Evolutionary conservation across 495 filamentous ascomycete species (phyloP), one percentile per base, ranked within the genome.

Genomic region (Thozetella sp.): DNA sequence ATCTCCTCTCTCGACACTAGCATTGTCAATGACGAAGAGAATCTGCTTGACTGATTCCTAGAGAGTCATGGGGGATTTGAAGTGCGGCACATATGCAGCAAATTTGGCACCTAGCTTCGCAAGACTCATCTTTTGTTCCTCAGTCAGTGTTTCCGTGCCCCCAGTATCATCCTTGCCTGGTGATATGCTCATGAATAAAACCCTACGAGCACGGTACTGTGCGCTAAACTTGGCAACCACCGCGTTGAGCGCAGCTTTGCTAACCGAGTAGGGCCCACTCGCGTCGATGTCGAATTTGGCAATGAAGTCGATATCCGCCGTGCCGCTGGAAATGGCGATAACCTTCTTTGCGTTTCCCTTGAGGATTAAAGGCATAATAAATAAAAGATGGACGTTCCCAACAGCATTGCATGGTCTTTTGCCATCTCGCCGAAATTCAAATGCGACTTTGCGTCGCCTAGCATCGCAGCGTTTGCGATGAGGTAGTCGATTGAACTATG

Each of bases 311-410:
- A 74, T 25, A 59, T 83, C 83, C 0, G 75, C 80, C 25, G 71
- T 26, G 48, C 83, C 84, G 24, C 54, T 77, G 17, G 82, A 78
- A 19, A 87, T 77, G 34, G 75, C 59, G 54, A 87, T 74, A 55
- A 86, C 78, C 64, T 87, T 88, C 64, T 86, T 86, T 40, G 55
- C 62, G 11, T 69, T 61, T 50, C 83, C 80, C 25, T 80, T 72
- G 11, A 71, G 64, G 51, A 87, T 65, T 2, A 85, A 76, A 6
- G 84, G 83, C 13, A 83, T 23, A 65, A 84, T 86, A 22, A 76
- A 56, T 62, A 80, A 77, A 24, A 82, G 72, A 58, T 86, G 72
- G 61, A 87, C 73, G 53, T 80, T 74, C 20, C 71, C 82, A 46
- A 82, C 30, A 24, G 80, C 72, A 59, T 86, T 86, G 58, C 60